Conservation (phyloP, 305 asterid genomes). For the Striga hermonthica region DNA sequence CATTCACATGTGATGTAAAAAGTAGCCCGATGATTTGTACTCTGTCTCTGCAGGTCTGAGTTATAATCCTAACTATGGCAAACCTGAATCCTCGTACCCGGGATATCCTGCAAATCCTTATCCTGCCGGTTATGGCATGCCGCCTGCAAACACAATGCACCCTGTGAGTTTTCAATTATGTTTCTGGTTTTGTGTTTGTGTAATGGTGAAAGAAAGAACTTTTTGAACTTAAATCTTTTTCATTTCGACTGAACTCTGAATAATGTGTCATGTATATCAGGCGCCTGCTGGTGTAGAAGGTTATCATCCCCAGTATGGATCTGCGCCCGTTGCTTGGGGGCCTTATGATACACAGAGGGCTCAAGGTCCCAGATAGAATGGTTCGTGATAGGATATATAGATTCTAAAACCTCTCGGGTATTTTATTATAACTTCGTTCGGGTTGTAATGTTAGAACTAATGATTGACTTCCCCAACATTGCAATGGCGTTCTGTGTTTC, state of each 20-base stretch:
- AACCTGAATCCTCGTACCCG: constrained; percentile 48
- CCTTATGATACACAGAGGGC: constrained; percentile 58
- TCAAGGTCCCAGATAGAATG: constrained; percentile 71
- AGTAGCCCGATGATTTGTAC: constrained; percentile 18
- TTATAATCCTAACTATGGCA: constrained; percentile 60
- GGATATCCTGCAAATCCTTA: constrained; percentile 51
- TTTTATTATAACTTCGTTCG: neutral
- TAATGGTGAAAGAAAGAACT: neutral
- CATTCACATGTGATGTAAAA: constrained; percentile 1
- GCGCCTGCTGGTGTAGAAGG: constrained; percentile 66
- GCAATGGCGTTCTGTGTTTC: neutral
- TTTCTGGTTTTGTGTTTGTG: constrained; percentile 6
- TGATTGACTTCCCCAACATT: neutral
- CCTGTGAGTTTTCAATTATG: constrained; percentile 45
- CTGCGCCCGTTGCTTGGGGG: constrained; percentile 74
- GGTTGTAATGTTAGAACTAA: neutral
- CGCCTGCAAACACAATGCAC: constrained; percentile 56
- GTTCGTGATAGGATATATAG: constrained; percentile 16
- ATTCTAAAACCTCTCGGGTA: neutral
- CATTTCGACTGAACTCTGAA: constrained; percentile 13
- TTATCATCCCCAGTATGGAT: constrained; percentile 79
- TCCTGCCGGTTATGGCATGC: constrained; percentile 60
- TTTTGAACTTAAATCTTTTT: neutral
- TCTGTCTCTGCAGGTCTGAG: constrained; percentile 45
- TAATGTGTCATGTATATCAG: constrained; percentile 38